These are phyloP conservation scores for Crithidia brevicula DNA, from an alignment of 208 protist species.

Conservation along the genomic window DNA sequence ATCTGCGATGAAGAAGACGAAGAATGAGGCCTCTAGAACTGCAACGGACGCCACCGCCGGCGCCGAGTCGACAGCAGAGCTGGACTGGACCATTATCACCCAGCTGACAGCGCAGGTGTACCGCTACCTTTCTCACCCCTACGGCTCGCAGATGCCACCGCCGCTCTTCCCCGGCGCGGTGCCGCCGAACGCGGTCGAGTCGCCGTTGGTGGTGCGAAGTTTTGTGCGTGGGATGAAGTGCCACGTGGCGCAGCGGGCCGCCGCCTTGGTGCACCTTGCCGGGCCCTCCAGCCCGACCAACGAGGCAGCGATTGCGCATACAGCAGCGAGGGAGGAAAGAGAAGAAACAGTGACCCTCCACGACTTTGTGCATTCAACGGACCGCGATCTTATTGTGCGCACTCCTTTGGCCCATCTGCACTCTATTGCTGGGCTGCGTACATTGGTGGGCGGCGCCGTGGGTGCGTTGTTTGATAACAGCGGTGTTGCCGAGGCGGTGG, in stretches of 20 bases:
- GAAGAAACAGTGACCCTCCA: conserved; percentile 19
- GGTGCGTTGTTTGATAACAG: neutral
- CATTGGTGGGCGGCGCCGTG: neutral
- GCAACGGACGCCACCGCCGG: neutral
- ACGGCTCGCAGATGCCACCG: conserved; percentile 86
- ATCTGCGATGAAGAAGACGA: conserved; percentile 13
- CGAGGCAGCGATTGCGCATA: no score
- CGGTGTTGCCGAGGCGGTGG: neutral
- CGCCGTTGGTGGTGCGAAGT: conserved; percentile 24
- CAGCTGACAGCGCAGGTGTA: conserved; percentile 84
- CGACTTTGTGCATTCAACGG: neutral
- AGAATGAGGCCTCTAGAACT: neutral
- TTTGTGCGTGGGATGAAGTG: conserved; percentile 60
- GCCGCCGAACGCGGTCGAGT: conserved; percentile 9
- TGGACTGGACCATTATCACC: conserved; percentile 57
- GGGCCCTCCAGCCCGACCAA: neutral
- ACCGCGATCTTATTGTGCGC: conserved; percentile 30
- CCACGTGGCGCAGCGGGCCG: conserved; percentile 41
- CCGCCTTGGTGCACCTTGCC: conserved; percentile 33
- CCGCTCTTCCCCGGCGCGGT: conserved; percentile 51
- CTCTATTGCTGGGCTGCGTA: conserved; percentile 24
- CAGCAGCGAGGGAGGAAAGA: no score
- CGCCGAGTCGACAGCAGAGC: neutral
- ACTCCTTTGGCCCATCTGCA: conserved; percentile 24
- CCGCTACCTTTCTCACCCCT: conserved; percentile 79